These are phyloP conservation scores for Coprinopsis marcescibilis DNA, from an alignment of 768 basidiomycete species.

Conservation along the genomic window DNA sequence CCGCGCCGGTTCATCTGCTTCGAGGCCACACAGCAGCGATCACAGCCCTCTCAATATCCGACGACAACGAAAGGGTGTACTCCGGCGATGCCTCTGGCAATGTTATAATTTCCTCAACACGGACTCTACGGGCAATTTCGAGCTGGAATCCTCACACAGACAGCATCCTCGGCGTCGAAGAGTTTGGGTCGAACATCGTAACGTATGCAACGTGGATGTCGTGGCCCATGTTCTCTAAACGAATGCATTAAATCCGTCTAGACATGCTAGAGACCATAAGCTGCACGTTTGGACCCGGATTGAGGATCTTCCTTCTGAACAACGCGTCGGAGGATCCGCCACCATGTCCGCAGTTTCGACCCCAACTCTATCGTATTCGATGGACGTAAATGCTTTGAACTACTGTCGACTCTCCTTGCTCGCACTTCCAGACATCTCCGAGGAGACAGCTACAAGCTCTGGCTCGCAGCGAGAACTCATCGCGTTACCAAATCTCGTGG, in stretches of 20 bases:
- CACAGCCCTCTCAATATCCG: slow-evolving; percentile 54
- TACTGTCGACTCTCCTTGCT: slow-evolving; percentile 87
- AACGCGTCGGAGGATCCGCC: slow-evolving; percentile 53
- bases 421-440: slow-evolving; percentile 2
- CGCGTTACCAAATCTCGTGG: slow-evolving; percentile 83
- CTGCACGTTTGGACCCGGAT: slow-evolving; percentile 66
- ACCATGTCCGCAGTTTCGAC: slow-evolving; percentile 40
- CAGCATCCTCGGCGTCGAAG: slow-evolving; percentile 72
- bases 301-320: slow-evolving; percentile 34
- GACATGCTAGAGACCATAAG: slow-evolving; percentile 85
- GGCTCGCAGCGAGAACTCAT: slow-evolving; percentile 43
- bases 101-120: slow-evolving; percentile 73
- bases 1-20: slow-evolving; percentile 68
- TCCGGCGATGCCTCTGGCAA: slow-evolving; percentile 79
- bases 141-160: slow-evolving; percentile 79
- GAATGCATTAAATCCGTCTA: slow-evolving; percentile 22
- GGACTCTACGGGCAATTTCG: slow-evolving; percentile 64
- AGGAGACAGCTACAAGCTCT: background rate
- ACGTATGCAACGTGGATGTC: slow-evolving; percentile 53
- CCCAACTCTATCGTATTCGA: slow-evolving; percentile 54
- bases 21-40: slow-evolving; percentile 68
- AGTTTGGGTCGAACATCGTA: slow-evolving; percentile 60
- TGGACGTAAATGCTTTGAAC: slow-evolving; percentile 92
- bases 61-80: slow-evolving; percentile 75
- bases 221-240: background rate